These are phyloP conservation scores for Kandelia obovata DNA, from an alignment of 345 rosid genomes.

Conservation along the genomic window DNA sequence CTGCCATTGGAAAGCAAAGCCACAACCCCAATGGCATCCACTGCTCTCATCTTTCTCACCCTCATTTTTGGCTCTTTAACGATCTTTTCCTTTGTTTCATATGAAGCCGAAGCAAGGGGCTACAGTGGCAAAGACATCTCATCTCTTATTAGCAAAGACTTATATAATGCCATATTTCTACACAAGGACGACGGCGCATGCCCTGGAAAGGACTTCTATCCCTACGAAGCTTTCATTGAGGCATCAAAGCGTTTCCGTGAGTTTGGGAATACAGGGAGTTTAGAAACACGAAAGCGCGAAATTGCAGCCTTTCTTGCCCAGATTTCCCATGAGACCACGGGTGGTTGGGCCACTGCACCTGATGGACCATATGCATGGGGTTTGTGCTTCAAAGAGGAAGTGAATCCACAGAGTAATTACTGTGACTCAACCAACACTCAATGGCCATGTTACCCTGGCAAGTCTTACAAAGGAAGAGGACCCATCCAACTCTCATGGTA, in stretches of 20 bases:
- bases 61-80: constrained; percentile 10
- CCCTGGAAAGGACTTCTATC: constrained; percentile 69
- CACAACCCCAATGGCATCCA: constrained; percentile 17
- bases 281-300: constrained; percentile 42
- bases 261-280: constrained; percentile 50
- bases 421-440: constrained; percentile 53
- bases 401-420: constrained; percentile 56
- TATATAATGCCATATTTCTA: constrained; percentile 54
- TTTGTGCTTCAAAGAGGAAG: constrained; percentile 80
- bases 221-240: constrained; percentile 50
- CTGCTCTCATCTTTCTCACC: constrained; percentile 13
- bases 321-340: constrained; percentile 85
- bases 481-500: constrained; percentile 94
- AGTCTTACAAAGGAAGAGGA: constrained; percentile 81
- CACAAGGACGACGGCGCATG: constrained; percentile 78
- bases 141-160: constrained; percentile 32
- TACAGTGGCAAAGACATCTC: constrained; percentile 10
- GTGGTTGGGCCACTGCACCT: constrained; percentile 90
- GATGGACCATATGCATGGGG: constrained; percentile 95
- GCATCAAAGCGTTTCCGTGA: constrained; percentile 49
- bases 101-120: constrained; percentile 29
- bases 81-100: constrained; percentile 25
- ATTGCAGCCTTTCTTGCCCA: constrained; percentile 88
- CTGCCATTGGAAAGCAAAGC: too few relatives aligned
- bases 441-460: constrained; percentile 81